These are phyloP conservation scores for Przewalskia tangutica DNA, from an alignment of 257 asterid genomes.

Conservation along the genomic window DNA sequence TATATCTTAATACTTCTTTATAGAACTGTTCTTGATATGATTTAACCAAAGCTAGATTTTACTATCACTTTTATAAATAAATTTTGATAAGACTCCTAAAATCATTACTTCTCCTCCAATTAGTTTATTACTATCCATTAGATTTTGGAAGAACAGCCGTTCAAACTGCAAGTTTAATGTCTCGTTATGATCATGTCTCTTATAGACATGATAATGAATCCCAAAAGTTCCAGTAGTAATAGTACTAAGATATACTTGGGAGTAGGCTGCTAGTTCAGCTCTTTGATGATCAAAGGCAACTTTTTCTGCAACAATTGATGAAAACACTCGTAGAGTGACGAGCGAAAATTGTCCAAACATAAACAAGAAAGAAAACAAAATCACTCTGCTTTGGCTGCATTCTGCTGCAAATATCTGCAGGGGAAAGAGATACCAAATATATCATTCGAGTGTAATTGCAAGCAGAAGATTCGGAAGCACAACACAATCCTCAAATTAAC, in stretches of 20 bases:
- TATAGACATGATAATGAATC: not conserved
- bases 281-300: not conserved
- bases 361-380: not conserved
- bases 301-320: not conserved
- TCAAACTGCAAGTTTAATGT: not conserved
- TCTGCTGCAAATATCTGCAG: conserved; percentile 8
- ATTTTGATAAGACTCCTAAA: not conserved
- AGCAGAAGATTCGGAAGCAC: not conserved
- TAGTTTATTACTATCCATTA: no score
- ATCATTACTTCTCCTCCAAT: not conserved
- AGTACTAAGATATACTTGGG: not conserved
- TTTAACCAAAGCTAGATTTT: not conserved
- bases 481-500: not conserved
- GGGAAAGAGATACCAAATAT: not conserved
- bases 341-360: not conserved
- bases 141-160: not conserved
- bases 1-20: no score
- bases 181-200: not conserved
- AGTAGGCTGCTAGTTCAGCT: not conserved
- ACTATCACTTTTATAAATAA: not conserved
- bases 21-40: not conserved
- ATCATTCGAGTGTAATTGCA: not conserved
- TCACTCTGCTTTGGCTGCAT: conserved; percentile 7
- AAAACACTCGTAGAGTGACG: not conserved
- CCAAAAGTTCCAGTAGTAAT: not conserved